Evolutionary conservation across 345 rosid species (phyloP).

Genomic region (Psidium guajava): DNA sequence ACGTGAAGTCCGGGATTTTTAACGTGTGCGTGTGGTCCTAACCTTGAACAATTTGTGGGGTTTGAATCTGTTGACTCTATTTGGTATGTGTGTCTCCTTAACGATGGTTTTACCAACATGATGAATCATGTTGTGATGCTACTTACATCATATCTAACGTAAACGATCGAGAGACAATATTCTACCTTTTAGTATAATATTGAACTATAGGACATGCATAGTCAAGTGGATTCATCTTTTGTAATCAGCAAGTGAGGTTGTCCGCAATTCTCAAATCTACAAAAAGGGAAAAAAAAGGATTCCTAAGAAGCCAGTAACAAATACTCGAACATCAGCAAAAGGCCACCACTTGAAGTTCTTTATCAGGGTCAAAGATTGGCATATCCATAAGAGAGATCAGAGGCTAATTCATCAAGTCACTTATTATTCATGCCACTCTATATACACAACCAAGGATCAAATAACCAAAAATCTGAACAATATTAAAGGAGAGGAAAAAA

Average conservation of each 20-base stretch:
- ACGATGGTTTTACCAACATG: too few species aligned
- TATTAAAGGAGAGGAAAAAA: not conserved
- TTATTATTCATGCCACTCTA: not conserved
- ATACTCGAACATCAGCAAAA: not conserved
- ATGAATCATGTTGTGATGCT: not conserved
- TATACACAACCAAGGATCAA: not conserved
- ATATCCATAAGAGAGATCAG: not conserved
- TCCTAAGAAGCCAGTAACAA: not conserved
- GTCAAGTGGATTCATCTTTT: not conserved
- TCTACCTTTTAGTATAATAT: not conserved
- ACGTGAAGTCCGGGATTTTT: too few species aligned
- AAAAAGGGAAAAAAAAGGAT: not conserved
- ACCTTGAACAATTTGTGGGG: not conserved
- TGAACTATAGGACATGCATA: not conserved
- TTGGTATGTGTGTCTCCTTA: not conserved
- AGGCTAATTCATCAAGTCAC: not conserved
- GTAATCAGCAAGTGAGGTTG: not conserved
- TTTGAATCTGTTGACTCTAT: not conserved
- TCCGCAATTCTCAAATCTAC: not conserved
- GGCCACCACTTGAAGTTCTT: not conserved
- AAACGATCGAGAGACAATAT: fast-evolving
- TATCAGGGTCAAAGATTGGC: not conserved
- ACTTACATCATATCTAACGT: too few species aligned
- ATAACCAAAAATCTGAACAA: not conserved
- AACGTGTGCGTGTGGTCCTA: not conserved